Conservation (phyloP, 2,329 filamentous ascomycete species). For the Neospermospora avenae region DNA sequence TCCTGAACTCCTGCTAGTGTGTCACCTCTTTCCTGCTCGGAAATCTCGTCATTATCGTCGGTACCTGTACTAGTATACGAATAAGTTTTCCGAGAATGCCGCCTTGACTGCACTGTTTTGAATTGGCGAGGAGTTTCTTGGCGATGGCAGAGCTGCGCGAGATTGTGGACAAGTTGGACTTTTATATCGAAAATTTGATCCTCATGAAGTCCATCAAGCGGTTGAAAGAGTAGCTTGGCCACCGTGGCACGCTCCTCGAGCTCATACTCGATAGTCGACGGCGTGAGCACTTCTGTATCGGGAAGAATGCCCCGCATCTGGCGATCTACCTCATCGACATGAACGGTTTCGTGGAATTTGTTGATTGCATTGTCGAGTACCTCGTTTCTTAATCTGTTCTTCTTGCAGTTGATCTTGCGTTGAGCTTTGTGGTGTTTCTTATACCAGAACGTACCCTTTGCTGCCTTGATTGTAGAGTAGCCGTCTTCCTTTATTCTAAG, state of each 20-base stretch:
- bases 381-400: conserved; percentile 17
- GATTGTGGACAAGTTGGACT: conserved; percentile 17
- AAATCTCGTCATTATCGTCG: background rate
- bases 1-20: background rate
- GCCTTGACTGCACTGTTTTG: background rate
- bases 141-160: background rate
- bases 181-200: conserved; percentile 23
- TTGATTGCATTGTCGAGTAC: conserved; percentile 22
- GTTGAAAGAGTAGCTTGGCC: conserved; percentile 24
- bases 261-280: conserved; percentile 25
- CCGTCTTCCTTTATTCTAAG: background rate
- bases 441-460: conserved; percentile 8
- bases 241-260: conserved; percentile 26
- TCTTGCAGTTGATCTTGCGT: conserved; percentile 23
- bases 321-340: conserved; percentile 23
- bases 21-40: background rate
- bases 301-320: conserved; percentile 25
- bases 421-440: conserved; percentile 17
- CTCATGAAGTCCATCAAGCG: conserved; percentile 17
- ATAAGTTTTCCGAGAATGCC: background rate
- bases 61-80: background rate
- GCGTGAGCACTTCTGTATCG: conserved; percentile 18
- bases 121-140: background rate
- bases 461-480: conserved; percentile 20
- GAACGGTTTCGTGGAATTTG: conserved; percentile 25